phyloP scores from a whole-genome alignment of 2,329 filamentous ascomycete species.

The Penicillium thymicola region DNA sequence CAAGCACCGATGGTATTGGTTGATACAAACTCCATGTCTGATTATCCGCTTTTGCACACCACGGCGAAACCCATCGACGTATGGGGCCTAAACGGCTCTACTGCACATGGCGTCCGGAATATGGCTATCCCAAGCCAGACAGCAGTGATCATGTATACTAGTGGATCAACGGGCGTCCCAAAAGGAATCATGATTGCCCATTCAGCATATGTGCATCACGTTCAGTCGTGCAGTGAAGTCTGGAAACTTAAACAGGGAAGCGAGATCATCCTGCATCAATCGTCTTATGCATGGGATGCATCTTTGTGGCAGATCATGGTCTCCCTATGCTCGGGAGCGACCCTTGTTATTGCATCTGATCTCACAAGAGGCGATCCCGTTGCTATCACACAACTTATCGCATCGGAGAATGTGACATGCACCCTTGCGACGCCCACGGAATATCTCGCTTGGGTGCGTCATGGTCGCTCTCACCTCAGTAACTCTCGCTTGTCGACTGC shows the following conservation, averaged over 20 bases:
- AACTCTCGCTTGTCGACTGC: constrained; percentile 9
- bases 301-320: constrained; percentile 21
- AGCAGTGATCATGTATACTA: constrained; percentile 21
- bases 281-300: constrained; percentile 23
- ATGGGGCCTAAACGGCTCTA: not conserved
- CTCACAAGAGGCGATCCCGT: constrained; percentile 16
- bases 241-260: constrained; percentile 8
- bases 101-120: not conserved
- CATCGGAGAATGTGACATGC: constrained; percentile 16
- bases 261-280: constrained; percentile 23
- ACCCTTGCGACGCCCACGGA: constrained; percentile 22
- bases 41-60: constrained; percentile 4
- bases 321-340: constrained; percentile 18
- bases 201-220: constrained; percentile 13
- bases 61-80: constrained; percentile 7
- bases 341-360: constrained; percentile 13
- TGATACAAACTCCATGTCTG: constrained; percentile 6
- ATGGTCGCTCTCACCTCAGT: constrained; percentile 9
- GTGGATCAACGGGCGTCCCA: constrained; percentile 21
- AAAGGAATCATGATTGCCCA: constrained; percentile 17
- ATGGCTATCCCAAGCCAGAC: constrained; percentile 3
- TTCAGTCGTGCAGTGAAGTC: constrained; percentile 6
- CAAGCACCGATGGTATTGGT: constrained; percentile 7
- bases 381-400: constrained; percentile 17
- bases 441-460: constrained; percentile 15